Evolutionary conservation across 768 basidiomycete genomes (phyloP), one percentile per base, ranked within the genome.

Genomic region (Sarcodon sp.): DNA sequence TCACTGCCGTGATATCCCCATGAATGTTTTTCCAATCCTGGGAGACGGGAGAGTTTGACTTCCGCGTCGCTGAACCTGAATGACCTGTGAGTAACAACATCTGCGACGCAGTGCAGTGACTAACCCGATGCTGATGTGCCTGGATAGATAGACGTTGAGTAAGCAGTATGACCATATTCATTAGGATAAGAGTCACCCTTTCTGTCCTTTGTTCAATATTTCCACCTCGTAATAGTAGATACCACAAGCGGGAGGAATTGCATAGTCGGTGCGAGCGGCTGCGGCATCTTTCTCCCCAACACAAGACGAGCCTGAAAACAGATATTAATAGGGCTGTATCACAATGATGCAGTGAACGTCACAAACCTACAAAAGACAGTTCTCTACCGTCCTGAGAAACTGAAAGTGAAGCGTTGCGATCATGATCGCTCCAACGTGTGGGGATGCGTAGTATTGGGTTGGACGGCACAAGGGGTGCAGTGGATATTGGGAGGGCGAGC

Each of bases 1-100:
- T 87, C 89, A 54, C 92, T 88, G n/a, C 85, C 89, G 56, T 91
- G 85, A 61, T 90, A 94, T 46, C 89, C 90, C 87, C 89, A 93
- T 5, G 87, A 91, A 52, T 78, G 75, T 49, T 71, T 67, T 60
- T 91, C 87, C 84, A 83, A 87, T 16, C 90, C 90, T 34, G 91
- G 90, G 33, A 92, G 74, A 46, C 87, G 80, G 32, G 76, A 75
- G 46, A 84, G 65, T 57, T 76, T 77, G 46, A 83, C 80, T 39
- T 75, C 74, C 11, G 69, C 71, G 7, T 75, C 73, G 43, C 82
- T 73, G 61, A 93, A 83, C 16, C 87, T 89, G 45, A 44, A 53
- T 37, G 36, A 13, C 32, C 12, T 31, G 27, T 27, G 51, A 36
- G 51, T 45, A 31, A 10, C 21, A 34, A 47, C 38, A 16, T 10